Evolutionary conservation across 2,329 filamentous ascomycete species (phyloP).

Genomic region (Zymoseptoria passerinii): DNA sequence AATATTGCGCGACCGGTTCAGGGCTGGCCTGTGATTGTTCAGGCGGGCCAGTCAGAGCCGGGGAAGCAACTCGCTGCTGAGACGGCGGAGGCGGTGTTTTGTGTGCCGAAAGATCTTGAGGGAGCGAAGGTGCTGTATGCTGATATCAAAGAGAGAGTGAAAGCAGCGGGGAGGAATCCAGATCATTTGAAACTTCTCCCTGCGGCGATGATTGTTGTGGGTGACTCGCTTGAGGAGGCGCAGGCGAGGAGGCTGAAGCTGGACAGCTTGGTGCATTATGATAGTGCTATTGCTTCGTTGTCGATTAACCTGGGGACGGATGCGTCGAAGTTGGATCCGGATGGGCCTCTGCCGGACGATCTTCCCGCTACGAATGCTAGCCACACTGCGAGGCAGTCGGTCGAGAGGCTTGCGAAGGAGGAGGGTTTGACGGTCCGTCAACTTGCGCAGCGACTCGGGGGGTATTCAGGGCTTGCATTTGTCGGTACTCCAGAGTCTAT

Average conservation of each 20-base stretch:
- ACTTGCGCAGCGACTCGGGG: conserved; percentile 19
- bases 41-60: conserved; percentile 22
- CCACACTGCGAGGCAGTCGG: conserved; percentile 14
- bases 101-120: conserved; percentile 17
- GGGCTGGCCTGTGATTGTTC: conserved; percentile 23
- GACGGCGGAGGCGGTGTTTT: conserved; percentile 22
- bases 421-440: conserved; percentile 20
- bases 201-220: conserved; percentile 22
- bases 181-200: conserved; percentile 22
- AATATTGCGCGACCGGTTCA: conserved; percentile 21
- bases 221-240: conserved; percentile 18
- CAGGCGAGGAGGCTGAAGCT: conserved; percentile 19
- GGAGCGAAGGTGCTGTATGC: conserved; percentile 17
- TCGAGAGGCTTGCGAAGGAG: conserved; percentile 15
- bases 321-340: conserved; percentile 16
- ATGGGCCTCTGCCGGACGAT: conserved; percentile 17
- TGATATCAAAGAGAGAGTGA: conserved; percentile 19
- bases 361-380: conserved; percentile 20
- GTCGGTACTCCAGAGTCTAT: conserved; percentile 16
- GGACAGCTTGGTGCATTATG: conserved; percentile 19
- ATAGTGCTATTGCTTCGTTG: conserved; percentile 19
- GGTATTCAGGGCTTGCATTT: conserved; percentile 18
- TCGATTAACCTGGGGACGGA: conserved; percentile 19
- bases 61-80: conserved; percentile 22
- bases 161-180: conserved; percentile 14